Base-by-base conservation (phyloP, 371 early-diverging fungal species). In the Apophysomyces variabilis region DNA sequence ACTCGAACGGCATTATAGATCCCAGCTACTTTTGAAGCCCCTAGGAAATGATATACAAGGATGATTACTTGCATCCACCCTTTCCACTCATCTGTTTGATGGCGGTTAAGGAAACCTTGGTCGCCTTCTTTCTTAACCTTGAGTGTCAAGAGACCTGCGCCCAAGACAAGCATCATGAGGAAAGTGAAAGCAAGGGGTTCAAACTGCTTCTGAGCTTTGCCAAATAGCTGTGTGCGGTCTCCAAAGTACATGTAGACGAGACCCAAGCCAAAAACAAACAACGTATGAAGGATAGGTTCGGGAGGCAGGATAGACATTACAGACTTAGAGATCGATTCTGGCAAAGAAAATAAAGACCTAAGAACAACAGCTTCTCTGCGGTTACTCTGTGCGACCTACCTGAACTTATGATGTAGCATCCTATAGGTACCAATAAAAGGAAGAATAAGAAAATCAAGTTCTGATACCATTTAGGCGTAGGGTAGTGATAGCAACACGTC, bases 21-120 rank as follows among this genome's bases (percentile, higher is more conserved):
- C 1, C 80, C 83, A 6, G 87, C 57, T n/a, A 84, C 77, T 21
- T 72, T 71, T 3, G 90, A 90, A 0, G 89, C 91, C 26, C 89
- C 91, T 36, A 82, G 71, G 65, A 88, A 87, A 72, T 92, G 92
- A 71, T 91, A 91, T 18, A 88, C 73, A n/a, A 93, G 75, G 43
- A 93, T 90, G 26, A 87, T 75, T 11, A 92, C 68, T 77, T 92
- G 92, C 92, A 93, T 92, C 92, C 92, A 92, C 5, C 93, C 93
- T 68, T 91, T 92, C 93, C 92, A 93, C 76, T 93, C 93, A 61
- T 92, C 90, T 0, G 92, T 92, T 63, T 91, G 91, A 54, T 87
- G 77, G 14, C 91, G 82, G 71, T 85, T 90, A 66, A 93, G 69
- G 61, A 91, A 89, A 5, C 79, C 77, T 35, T 78, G 79, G 43